These are phyloP conservation scores for Saturnispora bothae DNA, from an alignment of 805 yeast species.

Conservation along the genomic window DNA sequence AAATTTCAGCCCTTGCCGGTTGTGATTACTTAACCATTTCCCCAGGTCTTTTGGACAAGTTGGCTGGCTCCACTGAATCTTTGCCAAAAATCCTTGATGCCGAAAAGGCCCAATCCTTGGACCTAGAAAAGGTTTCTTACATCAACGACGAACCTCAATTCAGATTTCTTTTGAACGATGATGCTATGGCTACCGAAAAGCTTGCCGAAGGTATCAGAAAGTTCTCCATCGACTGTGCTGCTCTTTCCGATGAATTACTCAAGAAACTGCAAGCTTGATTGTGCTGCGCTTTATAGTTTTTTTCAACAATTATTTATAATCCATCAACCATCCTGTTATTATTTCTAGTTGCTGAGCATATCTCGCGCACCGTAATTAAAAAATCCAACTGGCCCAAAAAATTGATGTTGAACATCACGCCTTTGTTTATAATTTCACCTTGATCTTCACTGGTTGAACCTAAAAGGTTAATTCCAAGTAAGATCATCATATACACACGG, in stretches of 20 bases:
- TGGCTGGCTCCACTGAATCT: conserved; percentile 62
- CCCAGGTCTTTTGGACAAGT: conserved; percentile 83
- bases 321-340: too few species aligned
- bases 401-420: too few species aligned
- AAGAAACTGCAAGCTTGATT: conserved; percentile 27
- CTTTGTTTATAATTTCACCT: too few species aligned
- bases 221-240: conserved; percentile 86
- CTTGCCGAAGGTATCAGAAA: conserved; percentile 96
- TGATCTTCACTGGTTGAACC: too few species aligned
- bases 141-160: conserved; percentile 79
- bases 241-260: conserved; percentile 60
- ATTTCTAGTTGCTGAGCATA: too few species aligned
- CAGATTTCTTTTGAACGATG: conserved; percentile 89
- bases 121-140: conserved; percentile 63
- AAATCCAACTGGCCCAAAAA: too few species aligned
- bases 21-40: conserved; percentile 93
- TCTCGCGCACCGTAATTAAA: too few species aligned
- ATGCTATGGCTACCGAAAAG: conserved; percentile 97
- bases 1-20: conserved; percentile 94
- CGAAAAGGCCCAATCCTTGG: conserved; percentile 43
- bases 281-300: neutral
- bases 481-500: too few species aligned
- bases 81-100: conserved; percentile 80
- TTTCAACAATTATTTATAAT: neutral
- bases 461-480: too few species aligned